Conservation (phyloP, 768 basidiomycete genomes). For the Arthromyces matolae region DNA sequence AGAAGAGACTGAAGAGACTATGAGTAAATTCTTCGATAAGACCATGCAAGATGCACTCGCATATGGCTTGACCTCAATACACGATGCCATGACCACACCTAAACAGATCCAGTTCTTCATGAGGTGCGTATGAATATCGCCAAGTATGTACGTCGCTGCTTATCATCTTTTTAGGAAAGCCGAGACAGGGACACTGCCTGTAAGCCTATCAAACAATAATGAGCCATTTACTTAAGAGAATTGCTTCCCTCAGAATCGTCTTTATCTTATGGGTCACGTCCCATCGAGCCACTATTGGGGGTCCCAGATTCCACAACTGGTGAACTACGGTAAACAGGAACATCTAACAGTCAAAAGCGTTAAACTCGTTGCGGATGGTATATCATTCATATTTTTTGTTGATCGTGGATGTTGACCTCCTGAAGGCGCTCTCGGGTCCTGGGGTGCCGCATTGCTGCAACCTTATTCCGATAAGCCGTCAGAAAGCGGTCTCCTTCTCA, state of each 20-base stretch:
- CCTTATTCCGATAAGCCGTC: conserved; percentile 82
- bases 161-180: conserved; percentile 50
- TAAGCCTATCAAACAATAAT: too few species aligned
- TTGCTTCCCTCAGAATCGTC: conserved; percentile 51
- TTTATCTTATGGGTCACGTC: conserved; percentile 59
- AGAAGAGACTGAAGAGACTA: conserved; percentile 54
- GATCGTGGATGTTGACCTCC: neutral
- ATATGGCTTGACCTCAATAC: conserved; percentile 81
- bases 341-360: conserved; percentile 60
- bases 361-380: conserved; percentile 78
- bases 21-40: conserved; percentile 55
- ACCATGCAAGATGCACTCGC: conserved; percentile 68
- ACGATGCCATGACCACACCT: conserved; percentile 66
- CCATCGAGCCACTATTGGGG: conserved; percentile 65
- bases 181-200: conserved; percentile 63
- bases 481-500: conserved; percentile 66
- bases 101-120: conserved; percentile 60
- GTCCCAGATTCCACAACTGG: conserved; percentile 50
- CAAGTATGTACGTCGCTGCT: neutral
- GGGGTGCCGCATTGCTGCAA: conserved; percentile 84
- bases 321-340: conserved; percentile 53
- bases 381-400: conserved; percentile 2
- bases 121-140: conserved; percentile 37
- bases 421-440: conserved; percentile 82
- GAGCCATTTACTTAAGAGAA: too few species aligned